A percentile compares a stretch with the other conserved stretches of the same genome.
Conservation (phyloP, 495 filamentous ascomycete species). For the Tuber magnatum region DNA sequence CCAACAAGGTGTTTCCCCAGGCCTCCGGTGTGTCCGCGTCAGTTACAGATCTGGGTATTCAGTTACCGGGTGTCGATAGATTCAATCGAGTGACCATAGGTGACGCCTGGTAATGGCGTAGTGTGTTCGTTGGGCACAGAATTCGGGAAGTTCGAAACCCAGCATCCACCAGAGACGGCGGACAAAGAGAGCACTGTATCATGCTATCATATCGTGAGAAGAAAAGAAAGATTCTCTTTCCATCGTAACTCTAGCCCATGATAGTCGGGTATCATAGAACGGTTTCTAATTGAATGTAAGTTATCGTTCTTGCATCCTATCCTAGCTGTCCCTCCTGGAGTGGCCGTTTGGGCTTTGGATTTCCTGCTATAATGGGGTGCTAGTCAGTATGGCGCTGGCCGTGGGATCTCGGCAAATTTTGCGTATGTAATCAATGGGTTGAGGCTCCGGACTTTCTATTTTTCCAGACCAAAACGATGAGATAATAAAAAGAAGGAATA, state of each 20-base stretch:
- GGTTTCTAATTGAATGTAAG: not conserved
- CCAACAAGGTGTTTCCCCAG: not conserved
- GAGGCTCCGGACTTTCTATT: slow-evolving; percentile 5
- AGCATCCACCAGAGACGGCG: not conserved
- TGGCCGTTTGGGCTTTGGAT: not conserved
- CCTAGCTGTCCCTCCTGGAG: not conserved
- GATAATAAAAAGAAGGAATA: not conserved
- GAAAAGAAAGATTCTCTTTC: not conserved
- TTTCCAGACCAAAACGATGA: not conserved
- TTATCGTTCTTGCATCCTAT: not conserved
- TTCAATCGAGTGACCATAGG: not conserved
- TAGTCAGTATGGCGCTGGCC: not conserved
- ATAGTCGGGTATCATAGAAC: not conserved
- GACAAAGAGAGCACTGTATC: not conserved
- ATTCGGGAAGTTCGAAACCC: not conserved
- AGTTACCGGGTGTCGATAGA: not conserved
- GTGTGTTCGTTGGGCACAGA: not conserved
- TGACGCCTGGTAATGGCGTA: not conserved
- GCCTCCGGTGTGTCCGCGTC: not conserved
- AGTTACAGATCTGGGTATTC: not conserved
- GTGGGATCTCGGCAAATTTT: not conserved
- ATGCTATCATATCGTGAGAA: not conserved
- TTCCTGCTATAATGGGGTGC: not conserved
- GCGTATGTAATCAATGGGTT: not conserved
- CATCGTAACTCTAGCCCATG: not conserved